Percentiles rank a stretch among this genome's conserved stretches.
Conservation (phyloP, 345 rosid species). For the Gossypium stocksii region DNA sequence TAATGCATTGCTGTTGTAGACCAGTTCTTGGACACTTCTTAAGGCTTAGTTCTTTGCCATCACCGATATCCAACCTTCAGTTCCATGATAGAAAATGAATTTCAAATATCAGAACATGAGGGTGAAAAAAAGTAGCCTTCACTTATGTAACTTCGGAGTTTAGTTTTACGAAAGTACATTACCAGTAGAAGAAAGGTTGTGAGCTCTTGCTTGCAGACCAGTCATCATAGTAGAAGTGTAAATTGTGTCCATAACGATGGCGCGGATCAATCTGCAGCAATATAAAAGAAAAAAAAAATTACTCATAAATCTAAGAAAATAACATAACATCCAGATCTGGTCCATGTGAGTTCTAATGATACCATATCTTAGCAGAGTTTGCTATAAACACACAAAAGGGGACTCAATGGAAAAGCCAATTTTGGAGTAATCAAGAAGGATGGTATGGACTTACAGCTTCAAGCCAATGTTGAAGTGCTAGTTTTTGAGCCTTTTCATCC, state of each 20-base stretch:
- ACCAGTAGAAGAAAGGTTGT: conserved; percentile 1
- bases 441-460: conserved; percentile 52
- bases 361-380: no score
- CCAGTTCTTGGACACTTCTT: not conserved
- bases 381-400: no score
- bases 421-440: not conserved
- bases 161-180: not conserved
- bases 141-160: not conserved
- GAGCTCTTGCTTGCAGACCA: not conserved
- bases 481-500: conserved; percentile 68
- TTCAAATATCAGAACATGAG: not conserved
- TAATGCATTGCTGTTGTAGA: conserved; percentile 4
- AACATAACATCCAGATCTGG: no score
- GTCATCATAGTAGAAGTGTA: conserved; percentile 5
- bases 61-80: not conserved
- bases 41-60: not conserved
- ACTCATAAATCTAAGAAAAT: no score
- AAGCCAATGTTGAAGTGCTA: conserved; percentile 75
- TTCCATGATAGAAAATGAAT: not conserved
- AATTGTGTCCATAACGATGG: not conserved
- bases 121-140: not conserved
- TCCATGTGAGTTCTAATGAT: no score
- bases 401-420: not conserved
- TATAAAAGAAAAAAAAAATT: not conserved
- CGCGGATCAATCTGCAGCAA: not conserved